Percentiles rank a stretch among this genome's conserved stretches.
Evolutionary conservation across 805 yeast species (phyloP).

Genomic region (Lipomyces sp.): DNA sequence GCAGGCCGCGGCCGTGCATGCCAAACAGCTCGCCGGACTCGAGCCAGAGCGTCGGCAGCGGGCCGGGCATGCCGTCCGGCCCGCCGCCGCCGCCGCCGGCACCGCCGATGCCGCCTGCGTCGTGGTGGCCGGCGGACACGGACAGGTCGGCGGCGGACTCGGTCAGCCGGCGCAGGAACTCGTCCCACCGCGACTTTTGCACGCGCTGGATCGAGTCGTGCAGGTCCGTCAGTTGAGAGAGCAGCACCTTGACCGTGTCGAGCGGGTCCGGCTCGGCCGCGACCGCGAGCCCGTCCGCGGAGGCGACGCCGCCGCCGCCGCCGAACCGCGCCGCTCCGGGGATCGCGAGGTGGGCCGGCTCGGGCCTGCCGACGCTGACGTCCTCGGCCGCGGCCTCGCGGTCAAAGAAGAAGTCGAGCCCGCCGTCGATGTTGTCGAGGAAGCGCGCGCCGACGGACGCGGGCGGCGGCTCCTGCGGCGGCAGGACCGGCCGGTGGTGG

Average conservation of each 20-base stretch:
- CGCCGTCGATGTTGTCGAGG: slow-evolving; percentile 21
- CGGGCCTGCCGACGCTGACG: slow-evolving; percentile 12
- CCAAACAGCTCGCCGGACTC: slow-evolving; percentile 41
- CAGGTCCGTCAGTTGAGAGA: slow-evolving; percentile 43
- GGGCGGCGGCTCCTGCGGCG: slow-evolving; percentile 10
- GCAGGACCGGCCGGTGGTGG: slow-evolving; percentile 24
- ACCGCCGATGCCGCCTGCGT: too few species aligned
- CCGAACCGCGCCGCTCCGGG: neutral
- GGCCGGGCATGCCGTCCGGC: too few species aligned
- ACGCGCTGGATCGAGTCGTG: slow-evolving; percentile 46
- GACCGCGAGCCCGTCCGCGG: neutral
- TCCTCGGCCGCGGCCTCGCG: slow-evolving; percentile 1
- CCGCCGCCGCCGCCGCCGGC: too few species aligned
- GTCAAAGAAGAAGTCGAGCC: slow-evolving; percentile 22
- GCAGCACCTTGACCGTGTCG: slow-evolving; percentile 34
- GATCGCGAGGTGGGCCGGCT: slow-evolving; percentile 16
- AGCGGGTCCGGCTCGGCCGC: slow-evolving; percentile 5
- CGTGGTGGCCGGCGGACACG: too few species aligned
- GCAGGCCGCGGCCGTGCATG: slow-evolving; percentile 42
- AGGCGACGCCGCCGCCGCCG: neutral
- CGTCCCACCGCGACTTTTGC: slow-evolving; percentile 47
- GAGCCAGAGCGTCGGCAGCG: slow-evolving; percentile 25
- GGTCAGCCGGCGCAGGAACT: slow-evolving; percentile 40
- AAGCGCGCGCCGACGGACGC: slow-evolving; percentile 17
- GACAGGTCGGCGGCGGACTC: slow-evolving; percentile 32